phyloP scores from a whole-genome alignment of 2,329 filamentous ascomycete species.

The Fusarium sarcochroum region DNA sequence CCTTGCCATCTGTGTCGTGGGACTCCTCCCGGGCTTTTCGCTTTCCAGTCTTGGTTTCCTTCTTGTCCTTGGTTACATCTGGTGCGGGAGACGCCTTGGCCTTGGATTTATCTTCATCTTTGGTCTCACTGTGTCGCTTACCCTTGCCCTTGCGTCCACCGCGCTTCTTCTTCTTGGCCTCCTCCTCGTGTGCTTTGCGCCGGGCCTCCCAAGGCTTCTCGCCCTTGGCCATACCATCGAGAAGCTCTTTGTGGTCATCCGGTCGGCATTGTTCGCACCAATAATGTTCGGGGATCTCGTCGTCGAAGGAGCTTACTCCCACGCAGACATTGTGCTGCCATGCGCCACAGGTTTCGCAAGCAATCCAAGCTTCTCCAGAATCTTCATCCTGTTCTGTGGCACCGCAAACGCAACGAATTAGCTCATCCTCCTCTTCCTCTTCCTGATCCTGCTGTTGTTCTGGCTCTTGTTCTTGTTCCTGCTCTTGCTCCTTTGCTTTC shows the following conservation, averaged over 20 bases:
- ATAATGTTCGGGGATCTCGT: slow-evolving; percentile 86
- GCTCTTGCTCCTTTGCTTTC: slow-evolving; percentile 66
- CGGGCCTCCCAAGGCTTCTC: slow-evolving; percentile 89
- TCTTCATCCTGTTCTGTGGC: slow-evolving; percentile 88
- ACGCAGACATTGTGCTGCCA: slow-evolving; percentile 99
- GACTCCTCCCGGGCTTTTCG: slow-evolving; percentile 71
- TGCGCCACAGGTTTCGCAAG: slow-evolving; percentile 90
- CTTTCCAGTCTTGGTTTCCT: slow-evolving; percentile 66
- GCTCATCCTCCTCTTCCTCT: slow-evolving; percentile 69
- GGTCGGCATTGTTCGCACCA: slow-evolving; percentile 93
- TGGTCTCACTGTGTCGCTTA: slow-evolving; percentile 75
- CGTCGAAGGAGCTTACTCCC: slow-evolving; percentile 82
- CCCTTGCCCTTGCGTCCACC: slow-evolving; percentile 74
- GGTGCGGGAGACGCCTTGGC: slow-evolving; percentile 59
- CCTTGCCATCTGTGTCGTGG: slow-evolving; percentile 66
- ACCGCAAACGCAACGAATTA: slow-evolving; percentile 95
- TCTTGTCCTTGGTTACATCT: slow-evolving; percentile 63
- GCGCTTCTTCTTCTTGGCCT: slow-evolving; percentile 70
- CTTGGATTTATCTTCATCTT: slow-evolving; percentile 70
- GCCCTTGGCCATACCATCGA: slow-evolving; percentile 83
- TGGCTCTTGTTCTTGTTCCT: slow-evolving; percentile 58
- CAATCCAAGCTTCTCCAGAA: slow-evolving; percentile 92
- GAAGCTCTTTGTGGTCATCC: slow-evolving; percentile 83
- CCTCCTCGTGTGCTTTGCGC: slow-evolving; percentile 73
- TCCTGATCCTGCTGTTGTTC: slow-evolving; percentile 67